phyloP scores from a whole-genome alignment of 805 yeast genomes.

The Candida orba region DNA sequence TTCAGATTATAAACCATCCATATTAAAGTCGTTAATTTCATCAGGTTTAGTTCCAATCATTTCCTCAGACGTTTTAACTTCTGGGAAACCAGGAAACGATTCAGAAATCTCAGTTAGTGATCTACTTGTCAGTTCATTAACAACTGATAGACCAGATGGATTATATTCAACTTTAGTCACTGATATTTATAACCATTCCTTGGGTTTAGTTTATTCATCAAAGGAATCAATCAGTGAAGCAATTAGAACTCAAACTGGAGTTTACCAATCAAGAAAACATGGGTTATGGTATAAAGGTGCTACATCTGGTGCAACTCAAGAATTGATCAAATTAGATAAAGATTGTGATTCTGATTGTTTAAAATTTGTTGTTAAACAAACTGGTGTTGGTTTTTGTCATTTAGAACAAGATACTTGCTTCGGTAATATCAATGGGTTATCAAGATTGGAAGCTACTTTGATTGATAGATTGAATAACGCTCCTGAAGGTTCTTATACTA shows the following conservation, averaged over 20 bases:
- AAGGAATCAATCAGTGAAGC: constrained; percentile 76
- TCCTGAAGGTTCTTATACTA: constrained; percentile 92
- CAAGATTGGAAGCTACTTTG: constrained; percentile 61
- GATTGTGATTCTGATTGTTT: constrained; percentile 95
- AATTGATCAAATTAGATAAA: constrained; percentile 52
- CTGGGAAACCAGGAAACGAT: constrained; percentile 12
- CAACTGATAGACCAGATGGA: constrained; percentile 83
- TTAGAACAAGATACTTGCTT: constrained; percentile 76
- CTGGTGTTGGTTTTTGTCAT: constrained; percentile 92
- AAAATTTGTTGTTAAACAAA: constrained; percentile 78
- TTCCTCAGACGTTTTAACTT: constrained; percentile 13
- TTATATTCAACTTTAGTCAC: constrained; percentile 79
- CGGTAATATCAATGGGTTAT: constrained; percentile 60
- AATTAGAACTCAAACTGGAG: constrained; percentile 75
- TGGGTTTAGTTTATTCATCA: constrained; percentile 91
- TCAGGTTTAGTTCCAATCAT: constrained; percentile 21
- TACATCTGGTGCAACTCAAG: constrained; percentile 94
- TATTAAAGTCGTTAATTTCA: constrained; percentile 16
- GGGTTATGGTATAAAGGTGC: constrained; percentile 96
- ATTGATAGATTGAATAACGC: constrained; percentile 56
- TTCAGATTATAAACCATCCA: constrained; percentile 7
- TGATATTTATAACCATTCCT: constrained; percentile 57
- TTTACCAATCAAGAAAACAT: constrained; percentile 85
- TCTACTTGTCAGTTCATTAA: constrained; percentile 43
- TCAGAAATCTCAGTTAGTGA: constrained; percentile 31